Conservation (phyloP, 257 asterid species). For the Eustoma russellianum region DNA sequence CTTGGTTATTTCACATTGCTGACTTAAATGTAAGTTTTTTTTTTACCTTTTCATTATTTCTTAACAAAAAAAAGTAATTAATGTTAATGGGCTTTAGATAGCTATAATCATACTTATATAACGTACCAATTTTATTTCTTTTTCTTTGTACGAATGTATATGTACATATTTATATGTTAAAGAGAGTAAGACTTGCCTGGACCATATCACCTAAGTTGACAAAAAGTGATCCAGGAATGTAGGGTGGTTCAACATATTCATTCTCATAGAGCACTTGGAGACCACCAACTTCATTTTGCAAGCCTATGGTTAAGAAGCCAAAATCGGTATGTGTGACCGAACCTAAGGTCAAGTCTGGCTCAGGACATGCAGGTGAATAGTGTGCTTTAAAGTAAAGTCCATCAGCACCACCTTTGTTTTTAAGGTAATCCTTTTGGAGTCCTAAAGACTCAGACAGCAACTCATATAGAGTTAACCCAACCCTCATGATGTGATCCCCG, state of each 20-base stretch:
- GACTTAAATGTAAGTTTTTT: too few relatives aligned
- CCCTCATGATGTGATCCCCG: not conserved
- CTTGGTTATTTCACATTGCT: too few relatives aligned
- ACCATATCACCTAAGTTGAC: slow-evolving; percentile 15
- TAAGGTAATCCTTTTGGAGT: slow-evolving; percentile 4
- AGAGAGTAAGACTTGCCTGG: slow-evolving; percentile 12
- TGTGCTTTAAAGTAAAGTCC: slow-evolving; percentile 9
- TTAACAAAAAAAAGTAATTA: too few relatives aligned
- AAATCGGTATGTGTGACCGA: slow-evolving; percentile 5
- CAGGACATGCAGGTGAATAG: slow-evolving; percentile 16
- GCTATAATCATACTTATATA: too few relatives aligned
- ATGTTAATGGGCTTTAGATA: too few relatives aligned
- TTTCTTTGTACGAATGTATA: too few relatives aligned
- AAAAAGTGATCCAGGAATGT: slow-evolving; percentile 6
- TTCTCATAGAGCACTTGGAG: slow-evolving; percentile 14
- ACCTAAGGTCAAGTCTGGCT: slow-evolving; percentile 16
- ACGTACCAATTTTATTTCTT: too few relatives aligned
- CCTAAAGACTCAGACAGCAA: slow-evolving; percentile 12
- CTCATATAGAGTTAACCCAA: slow-evolving; percentile 5
- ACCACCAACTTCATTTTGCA: slow-evolving; percentile 18
- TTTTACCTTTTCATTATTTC: too few relatives aligned
- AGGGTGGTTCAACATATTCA: slow-evolving; percentile 10
- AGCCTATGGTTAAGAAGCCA: slow-evolving; percentile 11
- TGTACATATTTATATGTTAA: too few relatives aligned
- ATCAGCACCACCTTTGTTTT: slow-evolving; percentile 8